Percentiles rank a stretch among this genome's conserved stretches.
Conservation (phyloP, 1,284 basidiomycete genomes). For the Melampsora larici-populina region DNA sequence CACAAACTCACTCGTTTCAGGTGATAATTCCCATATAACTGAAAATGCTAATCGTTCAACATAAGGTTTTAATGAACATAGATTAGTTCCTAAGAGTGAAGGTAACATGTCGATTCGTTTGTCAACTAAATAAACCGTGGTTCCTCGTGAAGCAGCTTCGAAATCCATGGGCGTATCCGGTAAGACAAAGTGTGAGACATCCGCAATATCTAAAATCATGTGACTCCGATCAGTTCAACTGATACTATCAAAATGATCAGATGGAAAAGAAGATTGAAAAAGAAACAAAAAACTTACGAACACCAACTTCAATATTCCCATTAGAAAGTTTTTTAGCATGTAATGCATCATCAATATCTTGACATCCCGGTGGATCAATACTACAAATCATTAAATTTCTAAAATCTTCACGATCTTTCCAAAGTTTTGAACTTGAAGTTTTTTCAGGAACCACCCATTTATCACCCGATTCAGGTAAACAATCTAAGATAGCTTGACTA, state of each 20-base stretch:
- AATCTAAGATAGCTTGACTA: slow-evolving; percentile 86
- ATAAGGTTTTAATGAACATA: slow-evolving; percentile 87
- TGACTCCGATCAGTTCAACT: neutral
- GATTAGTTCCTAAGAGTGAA: slow-evolving; percentile 85
- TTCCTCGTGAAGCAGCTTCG: slow-evolving; percentile 91
- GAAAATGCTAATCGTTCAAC: slow-evolving; percentile 96
- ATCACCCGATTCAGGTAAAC: slow-evolving; percentile 85
- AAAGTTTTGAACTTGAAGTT: slow-evolving; percentile 57
- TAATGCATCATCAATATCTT: slow-evolving; percentile 98
- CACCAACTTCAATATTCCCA: slow-evolving; percentile 94
- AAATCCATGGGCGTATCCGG: slow-evolving; percentile 94
- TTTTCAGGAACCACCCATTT: slow-evolving; percentile 88
- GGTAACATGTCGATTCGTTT: slow-evolving; percentile 99
- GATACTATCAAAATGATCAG: neutral
- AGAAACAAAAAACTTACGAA: slow-evolving; percentile 67
- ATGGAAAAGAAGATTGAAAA: neutral
- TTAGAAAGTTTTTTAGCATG: slow-evolving; percentile 85
- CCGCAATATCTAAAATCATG: slow-evolving; percentile 76
- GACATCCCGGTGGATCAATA: slow-evolving; percentile 94
- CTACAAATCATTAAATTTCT: slow-evolving; percentile 84
- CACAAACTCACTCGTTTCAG: slow-evolving; percentile 79
- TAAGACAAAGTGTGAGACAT: slow-evolving; percentile 94
- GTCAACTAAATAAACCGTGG: slow-evolving; percentile 97
- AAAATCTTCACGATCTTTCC: slow-evolving; percentile 85
- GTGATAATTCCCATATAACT: slow-evolving; percentile 91